These are phyloP conservation scores for Moricandia moricandioides DNA, from an alignment of 345 rosid species.

Conservation along the genomic window DNA sequence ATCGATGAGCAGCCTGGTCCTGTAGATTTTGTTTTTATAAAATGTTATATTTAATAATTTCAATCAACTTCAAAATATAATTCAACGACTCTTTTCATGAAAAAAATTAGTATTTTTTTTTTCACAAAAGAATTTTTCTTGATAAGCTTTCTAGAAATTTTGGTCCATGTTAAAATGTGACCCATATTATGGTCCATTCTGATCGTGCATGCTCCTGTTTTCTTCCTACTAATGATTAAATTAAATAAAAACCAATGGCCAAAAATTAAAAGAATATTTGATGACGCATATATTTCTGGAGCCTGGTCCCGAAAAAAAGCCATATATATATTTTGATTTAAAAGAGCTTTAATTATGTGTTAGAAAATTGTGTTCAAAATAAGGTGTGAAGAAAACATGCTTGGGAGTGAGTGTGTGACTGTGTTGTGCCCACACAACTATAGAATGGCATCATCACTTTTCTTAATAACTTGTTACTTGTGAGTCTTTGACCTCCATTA, in stretches of 20 bases:
- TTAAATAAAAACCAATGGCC: background rate
- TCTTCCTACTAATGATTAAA: slow-evolving; percentile 18
- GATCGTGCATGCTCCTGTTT: slow-evolving; percentile 12
- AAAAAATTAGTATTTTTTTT: background rate
- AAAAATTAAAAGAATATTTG: slow-evolving; percentile 27
- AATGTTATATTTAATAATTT: background rate
- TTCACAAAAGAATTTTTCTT: background rate
- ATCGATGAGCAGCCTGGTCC: slow-evolving; percentile 98
- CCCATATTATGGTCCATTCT: slow-evolving; percentile 1
- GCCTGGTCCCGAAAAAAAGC: slow-evolving; percentile 1
- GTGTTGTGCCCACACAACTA: background rate
- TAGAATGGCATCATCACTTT: slow-evolving; percentile 4
- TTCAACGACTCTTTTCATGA: background rate
- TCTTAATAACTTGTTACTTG: too few species aligned
- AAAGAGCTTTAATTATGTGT: background rate
- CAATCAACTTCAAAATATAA: background rate
- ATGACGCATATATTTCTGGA: slow-evolving; percentile 20
- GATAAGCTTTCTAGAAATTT: background rate
- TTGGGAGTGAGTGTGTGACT: slow-evolving; percentile 3
- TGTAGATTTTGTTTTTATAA: slow-evolving; percentile 30
- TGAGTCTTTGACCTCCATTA: slow-evolving; percentile 23
- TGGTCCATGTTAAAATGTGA: slow-evolving; percentile 11
- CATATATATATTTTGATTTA: background rate
- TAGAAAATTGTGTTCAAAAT: background rate
- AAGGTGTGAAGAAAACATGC: background rate